These are phyloP conservation scores for Teratosphaeria viscida DNA, from an alignment of 2,329 filamentous ascomycete genomes.

Conservation along the genomic window DNA sequence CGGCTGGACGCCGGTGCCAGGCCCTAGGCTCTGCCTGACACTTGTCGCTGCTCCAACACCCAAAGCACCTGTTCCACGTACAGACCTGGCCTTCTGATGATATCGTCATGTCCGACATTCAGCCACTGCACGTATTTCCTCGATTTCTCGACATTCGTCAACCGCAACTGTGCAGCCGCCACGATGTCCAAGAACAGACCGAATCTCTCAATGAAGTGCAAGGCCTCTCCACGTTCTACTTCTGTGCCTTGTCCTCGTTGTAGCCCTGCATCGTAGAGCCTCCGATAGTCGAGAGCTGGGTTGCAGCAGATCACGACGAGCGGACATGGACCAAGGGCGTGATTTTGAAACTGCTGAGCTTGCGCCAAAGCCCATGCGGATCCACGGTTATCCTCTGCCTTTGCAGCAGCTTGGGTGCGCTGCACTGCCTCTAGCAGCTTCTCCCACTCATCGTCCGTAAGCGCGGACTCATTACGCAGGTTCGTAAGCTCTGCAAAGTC, in stretches of 20 bases:
- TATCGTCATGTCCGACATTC: background rate
- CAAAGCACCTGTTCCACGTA: background rate
- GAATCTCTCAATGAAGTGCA: background rate
- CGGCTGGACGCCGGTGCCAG: too few species aligned
- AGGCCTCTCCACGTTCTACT: background rate
- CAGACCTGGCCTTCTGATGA: background rate
- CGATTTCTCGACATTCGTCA: background rate
- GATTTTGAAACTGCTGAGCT: background rate
- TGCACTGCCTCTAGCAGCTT: background rate
- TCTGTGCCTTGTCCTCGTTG: background rate
- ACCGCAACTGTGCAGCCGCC: background rate
- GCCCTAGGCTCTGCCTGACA: background rate
- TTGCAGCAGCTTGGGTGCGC: background rate
- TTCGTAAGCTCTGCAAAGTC: background rate
- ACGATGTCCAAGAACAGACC: background rate
- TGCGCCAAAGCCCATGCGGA: background rate
- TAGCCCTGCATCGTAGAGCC: background rate
- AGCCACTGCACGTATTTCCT: background rate
- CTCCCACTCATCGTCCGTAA: background rate
- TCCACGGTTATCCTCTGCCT: background rate
- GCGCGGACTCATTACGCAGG: background rate
- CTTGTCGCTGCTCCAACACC: background rate
- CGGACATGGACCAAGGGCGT: background rate
- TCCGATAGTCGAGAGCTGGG: background rate
- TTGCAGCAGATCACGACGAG: background rate